Percentiles rank a stretch among this genome's conserved stretches.
Conservation (phyloP, 768 basidiomycete species). For the Kwoniella sp. region DNA sequence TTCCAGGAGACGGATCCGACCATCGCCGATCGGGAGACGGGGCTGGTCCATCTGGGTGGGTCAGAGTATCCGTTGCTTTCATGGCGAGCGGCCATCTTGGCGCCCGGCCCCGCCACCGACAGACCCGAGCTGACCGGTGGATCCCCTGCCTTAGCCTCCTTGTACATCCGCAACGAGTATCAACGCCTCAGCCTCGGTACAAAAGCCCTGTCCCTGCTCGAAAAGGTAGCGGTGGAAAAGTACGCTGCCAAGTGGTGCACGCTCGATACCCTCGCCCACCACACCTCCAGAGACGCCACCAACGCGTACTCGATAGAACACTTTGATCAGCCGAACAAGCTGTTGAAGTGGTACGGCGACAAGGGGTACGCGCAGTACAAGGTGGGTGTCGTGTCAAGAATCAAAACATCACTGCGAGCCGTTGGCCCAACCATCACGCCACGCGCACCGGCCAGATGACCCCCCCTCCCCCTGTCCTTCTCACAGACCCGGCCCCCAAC, state of each 20-base stretch:
- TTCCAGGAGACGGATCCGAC: constrained; percentile 15
- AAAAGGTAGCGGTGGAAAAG: constrained; percentile 14
- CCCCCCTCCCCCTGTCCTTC: no score
- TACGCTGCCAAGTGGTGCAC: constrained; percentile 20
- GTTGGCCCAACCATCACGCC: no score
- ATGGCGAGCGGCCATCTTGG: no score
- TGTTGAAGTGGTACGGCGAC: neutral
- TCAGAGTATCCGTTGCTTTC: no score
- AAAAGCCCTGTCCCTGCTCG: constrained; percentile 23
- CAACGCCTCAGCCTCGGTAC: constrained; percentile 18
- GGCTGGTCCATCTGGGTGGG: constrained; percentile 23
- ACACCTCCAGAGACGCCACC: no score
- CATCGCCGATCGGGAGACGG: constrained; percentile 12
- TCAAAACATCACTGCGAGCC: no score
- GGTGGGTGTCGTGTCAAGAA: no score
- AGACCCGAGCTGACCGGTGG: neutral
- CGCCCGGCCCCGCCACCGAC: neutral
- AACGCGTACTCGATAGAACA: no score
- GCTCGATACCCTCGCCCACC: constrained; percentile 25
- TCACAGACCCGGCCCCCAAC: no score
- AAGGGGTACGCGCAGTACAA: no score
- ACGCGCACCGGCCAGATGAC: no score
- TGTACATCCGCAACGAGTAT: constrained; percentile 25
- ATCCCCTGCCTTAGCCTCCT: constrained; percentile 20
- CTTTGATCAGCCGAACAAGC: neutral